A percentile compares a stretch with the other conserved stretches of the same genome.
Evolutionary conservation across 208 protist species (phyloP).

Genomic region (Strigomonas culicis): DNA sequence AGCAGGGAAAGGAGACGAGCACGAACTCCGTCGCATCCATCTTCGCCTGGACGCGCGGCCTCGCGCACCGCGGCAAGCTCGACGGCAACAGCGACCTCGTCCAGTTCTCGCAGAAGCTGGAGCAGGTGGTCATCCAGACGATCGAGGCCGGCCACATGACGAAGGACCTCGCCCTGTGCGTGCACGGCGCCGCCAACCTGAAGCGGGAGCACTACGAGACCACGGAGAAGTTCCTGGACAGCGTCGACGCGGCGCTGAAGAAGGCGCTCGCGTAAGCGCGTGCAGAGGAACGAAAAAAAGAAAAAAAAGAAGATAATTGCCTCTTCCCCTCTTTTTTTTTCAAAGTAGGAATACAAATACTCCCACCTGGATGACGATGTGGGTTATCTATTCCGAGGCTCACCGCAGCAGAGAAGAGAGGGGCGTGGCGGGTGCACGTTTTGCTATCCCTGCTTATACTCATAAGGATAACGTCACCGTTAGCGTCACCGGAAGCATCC

Average conservation of each 20-base stretch:
- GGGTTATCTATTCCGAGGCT: too few species aligned
- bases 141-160: conserved; percentile 96
- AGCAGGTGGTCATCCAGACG: conserved; percentile 88
- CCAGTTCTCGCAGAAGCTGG: conserved; percentile 85
- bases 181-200: conserved; percentile 78
- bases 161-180: conserved; percentile 97
- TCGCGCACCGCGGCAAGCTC: conserved; percentile 94
- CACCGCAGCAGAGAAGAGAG: too few species aligned
- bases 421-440: too few species aligned
- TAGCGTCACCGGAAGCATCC: too few species aligned
- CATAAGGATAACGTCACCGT: too few species aligned
- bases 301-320: conserved; percentile 12
- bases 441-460: too few species aligned
- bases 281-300: neutral
- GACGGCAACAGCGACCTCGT: conserved; percentile 92
- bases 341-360: neutral
- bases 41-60: conserved; percentile 97
- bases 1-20: conserved; percentile 95
- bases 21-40: conserved; percentile 98
- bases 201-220: conserved; percentile 86
- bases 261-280: conserved; percentile 31
- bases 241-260: conserved; percentile 53
- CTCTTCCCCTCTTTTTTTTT: neutral
- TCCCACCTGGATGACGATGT: too few species aligned
- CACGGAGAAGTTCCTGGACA: conserved; percentile 88